phyloP scores from a whole-genome alignment of 805 yeast species.

The Wickerhamomyces subpelliculosus region DNA sequence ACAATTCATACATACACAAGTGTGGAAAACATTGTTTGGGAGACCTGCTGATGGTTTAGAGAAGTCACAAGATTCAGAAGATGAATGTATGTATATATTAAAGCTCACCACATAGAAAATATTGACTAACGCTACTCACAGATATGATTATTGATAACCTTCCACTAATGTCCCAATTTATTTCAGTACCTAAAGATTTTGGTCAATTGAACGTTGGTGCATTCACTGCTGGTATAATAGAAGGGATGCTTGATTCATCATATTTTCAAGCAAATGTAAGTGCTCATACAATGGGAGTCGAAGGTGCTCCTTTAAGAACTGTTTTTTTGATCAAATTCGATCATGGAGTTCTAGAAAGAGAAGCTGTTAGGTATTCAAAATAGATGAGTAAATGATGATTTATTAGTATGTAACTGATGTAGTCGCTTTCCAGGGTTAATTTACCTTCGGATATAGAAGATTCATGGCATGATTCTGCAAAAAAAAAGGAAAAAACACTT shows the following conservation, averaged over 20 bases:
- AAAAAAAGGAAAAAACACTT: too few relatives aligned
- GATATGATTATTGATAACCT: constrained; percentile 55
- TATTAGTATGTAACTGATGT: too few relatives aligned
- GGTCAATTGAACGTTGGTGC: constrained; percentile 76
- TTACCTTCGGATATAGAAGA: too few relatives aligned
- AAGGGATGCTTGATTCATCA: constrained; percentile 70
- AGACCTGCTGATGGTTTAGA: constrained; percentile 69
- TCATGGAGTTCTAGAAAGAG: constrained; percentile 47
- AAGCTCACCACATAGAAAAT: constrained; percentile 17
- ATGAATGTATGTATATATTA: constrained; percentile 38
- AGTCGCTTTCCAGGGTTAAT: too few relatives aligned
- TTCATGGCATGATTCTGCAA: too few relatives aligned
- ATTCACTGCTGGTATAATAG: constrained; percentile 77
- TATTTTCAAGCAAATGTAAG: constrained; percentile 70
- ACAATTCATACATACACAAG: constrained; percentile 63
- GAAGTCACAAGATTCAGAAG: constrained; percentile 58
- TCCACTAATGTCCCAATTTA: constrained; percentile 65
- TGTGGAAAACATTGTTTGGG: constrained; percentile 74
- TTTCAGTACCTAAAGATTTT: constrained; percentile 74
- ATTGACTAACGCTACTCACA: constrained; percentile 32
- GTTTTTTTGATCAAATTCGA: constrained; percentile 73
- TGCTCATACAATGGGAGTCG: constrained; percentile 73
- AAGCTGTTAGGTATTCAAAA: constrained; percentile 34
- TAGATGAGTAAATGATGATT: too few relatives aligned
- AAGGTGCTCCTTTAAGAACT: constrained; percentile 54